phyloP scores from a whole-genome alignment of 202 grass and related monocot species.

The Cymbopogon flexuosus region DNA sequence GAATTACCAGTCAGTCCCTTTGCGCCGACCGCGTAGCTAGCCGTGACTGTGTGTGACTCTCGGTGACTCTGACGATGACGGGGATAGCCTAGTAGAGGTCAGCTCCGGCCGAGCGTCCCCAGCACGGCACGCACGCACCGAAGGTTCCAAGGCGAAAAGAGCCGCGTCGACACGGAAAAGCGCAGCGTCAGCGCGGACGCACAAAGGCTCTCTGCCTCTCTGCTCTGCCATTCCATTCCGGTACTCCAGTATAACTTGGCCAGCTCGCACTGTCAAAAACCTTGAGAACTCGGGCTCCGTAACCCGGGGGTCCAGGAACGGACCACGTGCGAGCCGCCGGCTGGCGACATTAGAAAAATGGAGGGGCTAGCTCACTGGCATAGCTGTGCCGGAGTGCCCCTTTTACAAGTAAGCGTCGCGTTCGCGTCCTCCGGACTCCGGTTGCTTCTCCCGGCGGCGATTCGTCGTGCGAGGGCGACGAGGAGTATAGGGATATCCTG shows the following conservation, averaged over 20 bases:
- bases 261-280: neutral
- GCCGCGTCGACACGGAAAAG: conserved; percentile 31
- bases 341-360: neutral
- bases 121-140: conserved; percentile 15
- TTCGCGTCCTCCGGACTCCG: neutral
- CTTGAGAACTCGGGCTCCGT: neutral
- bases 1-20: neutral
- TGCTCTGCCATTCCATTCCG: neutral
- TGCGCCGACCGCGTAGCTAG: neutral
- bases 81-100: neutral
- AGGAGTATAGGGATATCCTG: neutral
- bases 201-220: neutral
- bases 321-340: conserved; percentile 1
- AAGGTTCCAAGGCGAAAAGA: conserved; percentile 11
- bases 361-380: neutral
- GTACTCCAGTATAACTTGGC: neutral
- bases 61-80: neutral
- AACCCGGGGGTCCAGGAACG: neutral
- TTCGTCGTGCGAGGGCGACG: neutral
- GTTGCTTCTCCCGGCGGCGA: conserved; percentile 35
- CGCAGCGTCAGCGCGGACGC: conserved; percentile 20
- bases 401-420: conserved; percentile 5
- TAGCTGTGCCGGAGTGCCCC: neutral
- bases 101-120: neutral
- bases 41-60: neutral